These are phyloP conservation scores for Osmanthus fragrans DNA, from an alignment of 257 asterid genomes.

Conservation along the genomic window DNA sequence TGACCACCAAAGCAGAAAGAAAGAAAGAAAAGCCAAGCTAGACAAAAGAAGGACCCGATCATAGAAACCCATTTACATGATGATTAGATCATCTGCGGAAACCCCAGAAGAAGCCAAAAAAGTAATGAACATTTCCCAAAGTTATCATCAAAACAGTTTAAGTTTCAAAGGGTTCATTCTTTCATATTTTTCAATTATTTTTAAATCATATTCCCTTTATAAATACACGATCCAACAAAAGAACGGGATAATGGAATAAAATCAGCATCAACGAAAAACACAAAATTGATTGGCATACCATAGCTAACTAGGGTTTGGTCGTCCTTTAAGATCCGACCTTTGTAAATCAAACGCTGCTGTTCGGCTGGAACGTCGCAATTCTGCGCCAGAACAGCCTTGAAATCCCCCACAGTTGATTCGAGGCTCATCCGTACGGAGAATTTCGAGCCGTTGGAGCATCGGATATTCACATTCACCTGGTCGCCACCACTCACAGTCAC, in stretches of 20 bases:
- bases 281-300: conserved; percentile 34
- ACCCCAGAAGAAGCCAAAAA: neutral
- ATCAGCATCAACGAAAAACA: neutral
- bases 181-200: neutral
- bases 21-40: neutral
- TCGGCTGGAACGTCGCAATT: conserved; percentile 56
- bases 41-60: neutral
- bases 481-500: conserved; percentile 34
- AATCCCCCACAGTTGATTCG: conserved; percentile 53
- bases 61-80: neutral
- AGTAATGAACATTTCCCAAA: neutral
- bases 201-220: neutral
- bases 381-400: conserved; percentile 53
- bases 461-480: conserved; percentile 57
- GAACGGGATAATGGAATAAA: neutral
- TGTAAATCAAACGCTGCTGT: conserved; percentile 62
- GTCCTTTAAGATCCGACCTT: conserved; percentile 65
- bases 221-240: neutral
- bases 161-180: neutral
- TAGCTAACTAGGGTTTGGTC: conserved; percentile 58
- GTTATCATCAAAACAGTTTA: neutral
- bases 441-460: conserved; percentile 64
- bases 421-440: conserved; percentile 56
- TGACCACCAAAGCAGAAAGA: neutral
- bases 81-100: neutral